Evolutionary conservation across 2,329 filamentous ascomycete species (phyloP), one percentile per base, ranked within the genome.

Genomic region (Trichoderma polysporum): DNA sequence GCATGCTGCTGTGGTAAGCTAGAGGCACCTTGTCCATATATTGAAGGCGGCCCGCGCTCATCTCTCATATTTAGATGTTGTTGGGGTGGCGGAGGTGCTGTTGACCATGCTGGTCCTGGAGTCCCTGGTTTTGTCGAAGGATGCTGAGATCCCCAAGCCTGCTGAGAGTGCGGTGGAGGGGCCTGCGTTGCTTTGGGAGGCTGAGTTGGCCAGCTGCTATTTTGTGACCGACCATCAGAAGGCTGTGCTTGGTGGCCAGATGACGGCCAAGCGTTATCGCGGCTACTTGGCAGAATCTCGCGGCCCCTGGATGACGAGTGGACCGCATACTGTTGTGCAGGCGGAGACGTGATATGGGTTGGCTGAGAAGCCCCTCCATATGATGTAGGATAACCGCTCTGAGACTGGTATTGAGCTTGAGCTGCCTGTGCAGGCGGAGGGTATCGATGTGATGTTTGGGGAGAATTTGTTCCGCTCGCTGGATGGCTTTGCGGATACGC

Each of bases 311-410:
- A 74, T 25, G 80, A 72, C n/a, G 79, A 78, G 72, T 87, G 85
- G 10, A 79, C 74, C 0, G 81, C 78, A 66, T 88, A 88, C 70
- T 87, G 58, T 15, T 61, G 86, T 22, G 83, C 81, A n/a, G 83
- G 80, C n/a, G 85, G 82, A 7, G 85, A 84, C n/a, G 81, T 80
- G 25, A 79, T 78, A 70, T 82, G 82, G 3, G 76, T 71, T 35
- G 77, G 72, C 41, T 79, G 80, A 6, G 73, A 70, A 49, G 72
- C 70, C 10, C 74, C 74, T 6, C 78, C 79, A 58, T 82, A 84
- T 9, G 78, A 71, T 4, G 77, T 74, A n/a, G 80, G 74, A 68
- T 85, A 85, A 3, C 78, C 77, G 1, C 77, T 71, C 68, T 83
- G 82, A 13, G 80, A 70, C 66, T 82, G 80, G 68, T 85, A 84